Conservation (phyloP, 106 monocot species). For the Apostasia shenzhenica region DNA sequence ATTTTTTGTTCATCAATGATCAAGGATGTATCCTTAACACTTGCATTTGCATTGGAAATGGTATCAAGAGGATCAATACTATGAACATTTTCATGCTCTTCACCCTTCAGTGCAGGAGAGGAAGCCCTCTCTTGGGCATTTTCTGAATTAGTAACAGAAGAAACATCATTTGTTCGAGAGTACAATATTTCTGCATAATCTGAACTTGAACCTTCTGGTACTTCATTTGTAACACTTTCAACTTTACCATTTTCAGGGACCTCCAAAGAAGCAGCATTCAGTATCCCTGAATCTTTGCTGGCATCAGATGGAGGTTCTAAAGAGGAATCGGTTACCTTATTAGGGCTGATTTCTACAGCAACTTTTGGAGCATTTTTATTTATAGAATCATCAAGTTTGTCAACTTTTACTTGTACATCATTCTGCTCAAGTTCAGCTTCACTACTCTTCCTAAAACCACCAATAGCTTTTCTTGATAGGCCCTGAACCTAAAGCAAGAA, state of each 20-base stretch:
- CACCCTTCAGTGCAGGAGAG: conserved; percentile 1
- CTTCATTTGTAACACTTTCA: conserved; percentile 17
- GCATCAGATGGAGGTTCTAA: conserved; percentile 16
- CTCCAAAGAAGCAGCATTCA: conserved; percentile 7
- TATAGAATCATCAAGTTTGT: conserved; percentile 23
- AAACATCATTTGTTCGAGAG: conserved; percentile 13
- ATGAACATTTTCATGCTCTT: conserved; percentile 16
- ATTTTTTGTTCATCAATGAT: conserved; percentile 17
- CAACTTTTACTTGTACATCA: conserved; percentile 19
- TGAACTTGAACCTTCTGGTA: conserved; percentile 20
- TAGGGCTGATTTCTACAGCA: background rate
- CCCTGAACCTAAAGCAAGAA: conserved; percentile 25
- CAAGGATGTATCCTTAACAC: conserved; percentile 16
- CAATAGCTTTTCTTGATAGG: conserved; percentile 22
- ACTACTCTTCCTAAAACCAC: conserved; percentile 11
- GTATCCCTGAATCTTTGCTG: conserved; percentile 11
- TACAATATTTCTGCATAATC: conserved; percentile 19
- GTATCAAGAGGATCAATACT: conserved; percentile 17
- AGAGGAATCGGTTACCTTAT: conserved; percentile 9
- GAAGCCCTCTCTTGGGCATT: conserved; percentile 19
- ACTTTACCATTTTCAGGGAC: conserved; percentile 14
- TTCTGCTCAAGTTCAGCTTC: conserved; percentile 21
- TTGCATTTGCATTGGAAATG: conserved; percentile 15
- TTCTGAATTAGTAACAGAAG: conserved; percentile 9
- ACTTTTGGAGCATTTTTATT: conserved; percentile 14